Base-by-base conservation (phyloP, 306 rosid genomes). In the Vachellia collinsii region DNA sequence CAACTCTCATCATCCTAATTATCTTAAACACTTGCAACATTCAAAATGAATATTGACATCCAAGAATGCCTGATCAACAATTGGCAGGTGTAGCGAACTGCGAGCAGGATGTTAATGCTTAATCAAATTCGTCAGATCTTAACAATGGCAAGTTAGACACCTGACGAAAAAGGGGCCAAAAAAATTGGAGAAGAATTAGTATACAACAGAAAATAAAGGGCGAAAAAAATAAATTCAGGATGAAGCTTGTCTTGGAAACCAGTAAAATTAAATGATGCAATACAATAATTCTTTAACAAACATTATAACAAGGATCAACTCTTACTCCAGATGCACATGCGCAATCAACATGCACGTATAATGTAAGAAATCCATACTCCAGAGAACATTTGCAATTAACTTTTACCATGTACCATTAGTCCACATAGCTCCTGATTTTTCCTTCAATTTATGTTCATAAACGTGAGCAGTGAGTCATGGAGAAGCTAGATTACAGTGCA, bases 91-190 rank as follows among this genome's bases (percentile, higher is more conserved):
- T 34, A 71, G 63, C 25, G 46, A 75, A 38, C 34, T 67, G 54
- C 38, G 46, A 25, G 70, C 20, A 37, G 71, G 47, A 69, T 61
- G 78, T 69, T 62, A 43, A 47, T n/a, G 61, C 75, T 82, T 51
- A 12, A 82, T 80, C 16, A 74, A 77, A 74, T 14, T 17, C 63
- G 66, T 51, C 74, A 10, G 59, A 6, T 68, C 80, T 59, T 77
- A 76, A 81, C 54, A 44, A 34, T 63, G 79, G 80, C 63, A 75
- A 29, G 65, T 77, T 76, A 85, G 76, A 75, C 76, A 70, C 84
- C 88, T 85, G 79, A 66, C 43, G 53, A 5, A 68, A 22, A 65
- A 38, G 20, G 12, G 34, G 64, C 13, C 1, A 53, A 23, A 37
- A 22, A 13, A 38, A 72, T 59, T 2, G 34, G 38, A 23, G 17